These are phyloP conservation scores for Camellia lanceoleosa DNA, from an alignment of 148 eudicot species.

Conservation along the genomic window DNA sequence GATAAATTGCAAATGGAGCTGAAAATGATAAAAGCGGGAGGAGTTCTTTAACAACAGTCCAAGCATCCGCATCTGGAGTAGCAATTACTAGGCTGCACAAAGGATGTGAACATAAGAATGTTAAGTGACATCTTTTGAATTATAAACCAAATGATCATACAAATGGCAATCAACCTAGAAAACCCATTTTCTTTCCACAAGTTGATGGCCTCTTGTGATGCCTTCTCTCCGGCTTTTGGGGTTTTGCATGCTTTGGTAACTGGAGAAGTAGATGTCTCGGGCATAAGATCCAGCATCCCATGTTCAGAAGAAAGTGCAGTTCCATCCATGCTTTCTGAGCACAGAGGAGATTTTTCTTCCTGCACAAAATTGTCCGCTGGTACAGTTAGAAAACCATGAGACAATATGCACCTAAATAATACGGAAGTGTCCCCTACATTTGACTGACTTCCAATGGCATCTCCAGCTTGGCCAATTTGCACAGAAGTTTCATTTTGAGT, in stretches of 20 bases:
- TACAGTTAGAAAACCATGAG: conserved; percentile 5
- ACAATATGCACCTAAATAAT: not conserved
- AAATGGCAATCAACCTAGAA: conserved; percentile 52
- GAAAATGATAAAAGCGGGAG: conserved; percentile 78
- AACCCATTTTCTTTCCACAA: conserved; percentile 88
- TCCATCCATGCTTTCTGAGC: conserved; percentile 39
- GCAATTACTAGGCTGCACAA: conserved; percentile 80
- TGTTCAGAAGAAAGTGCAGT: conserved; percentile 24
- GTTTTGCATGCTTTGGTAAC: conserved; percentile 39
- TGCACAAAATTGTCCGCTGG: conserved; percentile 23
- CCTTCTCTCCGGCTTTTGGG: conserved; percentile 69
- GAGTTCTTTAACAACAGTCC: conserved; percentile 67
- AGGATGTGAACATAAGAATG: conserved; percentile 10
- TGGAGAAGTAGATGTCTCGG: conserved; percentile 30
- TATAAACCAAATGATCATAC: not conserved
- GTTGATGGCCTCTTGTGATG: conserved; percentile 57
- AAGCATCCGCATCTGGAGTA: conserved; percentile 78
- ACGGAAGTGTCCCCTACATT: conserved; percentile 22
- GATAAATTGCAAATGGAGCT: conserved; percentile 88
- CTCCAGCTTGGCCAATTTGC: conserved; percentile 31
- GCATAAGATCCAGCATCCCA: conserved; percentile 25
- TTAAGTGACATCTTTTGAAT: not conserved
- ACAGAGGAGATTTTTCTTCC: conserved; percentile 32
- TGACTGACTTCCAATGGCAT: conserved; percentile 13
- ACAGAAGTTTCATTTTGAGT: conserved; percentile 34